Evolutionary conservation across 805 yeast genomes (phyloP).

Genomic region (Ogataea methylovora): DNA sequence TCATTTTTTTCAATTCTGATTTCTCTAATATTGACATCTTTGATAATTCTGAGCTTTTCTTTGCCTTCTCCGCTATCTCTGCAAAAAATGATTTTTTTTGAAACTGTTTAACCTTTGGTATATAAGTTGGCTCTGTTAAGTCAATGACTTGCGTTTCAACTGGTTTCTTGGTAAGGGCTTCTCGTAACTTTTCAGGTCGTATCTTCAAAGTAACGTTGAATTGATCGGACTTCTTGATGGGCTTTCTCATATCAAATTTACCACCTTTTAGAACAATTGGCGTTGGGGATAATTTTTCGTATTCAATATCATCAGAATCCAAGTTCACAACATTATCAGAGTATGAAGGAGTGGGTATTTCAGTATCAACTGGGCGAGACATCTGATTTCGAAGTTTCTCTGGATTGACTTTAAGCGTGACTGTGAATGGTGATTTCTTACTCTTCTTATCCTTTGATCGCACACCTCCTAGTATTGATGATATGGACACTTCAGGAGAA

Average conservation of each 20-base stretch:
- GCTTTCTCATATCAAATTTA: conserved; percentile 6
- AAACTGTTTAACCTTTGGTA: not conserved
- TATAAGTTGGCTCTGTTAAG: too few relatives aligned
- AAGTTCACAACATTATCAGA: too few relatives aligned
- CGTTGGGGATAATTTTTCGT: not conserved
- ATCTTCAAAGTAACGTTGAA: conserved; percentile 10
- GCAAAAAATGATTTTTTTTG: conserved; percentile 23
- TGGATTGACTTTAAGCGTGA: too few relatives aligned
- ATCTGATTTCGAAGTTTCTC: not conserved
- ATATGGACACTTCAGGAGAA: not conserved
- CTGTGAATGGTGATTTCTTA: conserved; percentile 3
- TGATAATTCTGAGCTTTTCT: conserved; percentile 10
- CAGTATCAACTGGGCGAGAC: too few relatives aligned
- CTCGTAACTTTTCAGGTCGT: conserved; percentile 5
- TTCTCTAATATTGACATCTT: conserved; percentile 21
- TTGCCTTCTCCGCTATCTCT: conserved; percentile 31
- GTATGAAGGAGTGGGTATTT: too few relatives aligned
- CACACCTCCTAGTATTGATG: not conserved
- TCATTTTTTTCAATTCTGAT: conserved; percentile 21
- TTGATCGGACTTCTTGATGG: conserved; percentile 6
- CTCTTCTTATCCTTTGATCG: not conserved
- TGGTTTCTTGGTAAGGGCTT: too few relatives aligned
- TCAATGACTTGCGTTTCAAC: too few relatives aligned
- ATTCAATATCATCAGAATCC: too few relatives aligned
- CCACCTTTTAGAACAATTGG: conserved; percentile 9